Evolutionary conservation across 169 alveolate species (phyloP).

Genomic region (Besnoitia besnoiti): DNA sequence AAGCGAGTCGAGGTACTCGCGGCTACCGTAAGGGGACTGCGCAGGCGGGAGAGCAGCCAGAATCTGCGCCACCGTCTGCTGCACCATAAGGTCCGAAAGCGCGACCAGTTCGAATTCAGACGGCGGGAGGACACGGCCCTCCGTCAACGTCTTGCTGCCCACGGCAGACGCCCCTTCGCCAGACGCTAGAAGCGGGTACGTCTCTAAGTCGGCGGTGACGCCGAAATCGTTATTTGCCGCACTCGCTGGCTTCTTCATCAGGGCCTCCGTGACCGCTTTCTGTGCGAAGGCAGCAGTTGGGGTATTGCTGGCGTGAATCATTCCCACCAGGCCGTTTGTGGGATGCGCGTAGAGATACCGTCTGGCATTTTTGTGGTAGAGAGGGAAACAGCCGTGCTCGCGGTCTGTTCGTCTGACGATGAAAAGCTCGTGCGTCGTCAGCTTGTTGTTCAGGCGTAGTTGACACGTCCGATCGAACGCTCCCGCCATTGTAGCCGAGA

Average conservation of each 20-base stretch:
- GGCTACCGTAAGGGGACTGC: background rate
- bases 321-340: slow-evolving; percentile 59
- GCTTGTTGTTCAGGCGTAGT: slow-evolving; percentile 45
- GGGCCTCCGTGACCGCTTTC: background rate
- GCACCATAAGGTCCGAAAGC: background rate
- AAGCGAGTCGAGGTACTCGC: background rate
- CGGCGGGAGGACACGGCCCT: slow-evolving; percentile 7
- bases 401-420: slow-evolving; percentile 52
- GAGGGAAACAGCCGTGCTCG: slow-evolving; percentile 42
- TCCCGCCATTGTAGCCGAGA: background rate
- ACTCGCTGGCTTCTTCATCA: background rate
- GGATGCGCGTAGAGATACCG: slow-evolving; percentile 54
- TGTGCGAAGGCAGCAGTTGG: background rate
- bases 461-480: slow-evolving; percentile 42
- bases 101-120: slow-evolving; percentile 16
- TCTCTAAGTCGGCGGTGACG: background rate
- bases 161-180: background rate
- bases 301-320: background rate
- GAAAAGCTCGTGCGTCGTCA: slow-evolving; percentile 3
- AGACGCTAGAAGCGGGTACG: background rate
- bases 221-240: background rate
- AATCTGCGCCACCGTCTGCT: slow-evolving; percentile 41
- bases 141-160: background rate
- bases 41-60: background rate
- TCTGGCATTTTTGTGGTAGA: background rate